A percentile compares a stretch with the other conserved stretches of the same genome.
Evolutionary conservation across 306 rosid species (phyloP).

Genomic region (Begonia peltatifolia): DNA sequence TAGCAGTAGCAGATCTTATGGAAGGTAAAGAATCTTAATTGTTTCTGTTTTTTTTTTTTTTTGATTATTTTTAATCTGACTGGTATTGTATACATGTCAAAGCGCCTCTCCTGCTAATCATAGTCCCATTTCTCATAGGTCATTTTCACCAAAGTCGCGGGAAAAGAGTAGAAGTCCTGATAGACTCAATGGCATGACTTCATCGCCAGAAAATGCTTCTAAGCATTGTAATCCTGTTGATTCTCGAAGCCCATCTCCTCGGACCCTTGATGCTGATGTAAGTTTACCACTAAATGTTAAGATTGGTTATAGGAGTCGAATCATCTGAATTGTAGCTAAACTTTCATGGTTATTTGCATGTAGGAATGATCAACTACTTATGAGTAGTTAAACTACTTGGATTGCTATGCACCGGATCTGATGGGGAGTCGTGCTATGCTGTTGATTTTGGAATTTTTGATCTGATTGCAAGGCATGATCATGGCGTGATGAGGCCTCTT

Average conservation of each 20-base stretch:
- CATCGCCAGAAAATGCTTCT: slow-evolving; percentile 26
- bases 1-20: slow-evolving; percentile 24
- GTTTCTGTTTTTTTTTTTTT: neutral
- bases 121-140: slow-evolving; percentile 25
- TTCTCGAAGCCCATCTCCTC: slow-evolving; percentile 50
- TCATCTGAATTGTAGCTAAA: neutral
- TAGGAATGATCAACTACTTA: neutral
- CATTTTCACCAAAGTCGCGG: slow-evolving; percentile 30
- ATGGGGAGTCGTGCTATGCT: neutral
- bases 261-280: slow-evolving; percentile 44
- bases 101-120: slow-evolving; percentile 36
- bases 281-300: slow-evolving; percentile 6
- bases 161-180: slow-evolving; percentile 27
- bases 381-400: neutral
- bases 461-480: neutral
- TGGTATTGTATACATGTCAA: slow-evolving; percentile 10
- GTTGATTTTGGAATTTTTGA: neutral
- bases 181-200: slow-evolving; percentile 31
- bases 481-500: neutral
- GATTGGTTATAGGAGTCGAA: neutral
- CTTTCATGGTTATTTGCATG: neutral
- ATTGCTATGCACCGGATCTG: too few species aligned
- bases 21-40: slow-evolving; percentile 25
- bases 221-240: slow-evolving; percentile 21
- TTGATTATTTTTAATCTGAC: slow-evolving; percentile 6